Evolutionary conservation across 768 basidiomycete species (phyloP).

Genomic region (Ramaria rubella): DNA sequence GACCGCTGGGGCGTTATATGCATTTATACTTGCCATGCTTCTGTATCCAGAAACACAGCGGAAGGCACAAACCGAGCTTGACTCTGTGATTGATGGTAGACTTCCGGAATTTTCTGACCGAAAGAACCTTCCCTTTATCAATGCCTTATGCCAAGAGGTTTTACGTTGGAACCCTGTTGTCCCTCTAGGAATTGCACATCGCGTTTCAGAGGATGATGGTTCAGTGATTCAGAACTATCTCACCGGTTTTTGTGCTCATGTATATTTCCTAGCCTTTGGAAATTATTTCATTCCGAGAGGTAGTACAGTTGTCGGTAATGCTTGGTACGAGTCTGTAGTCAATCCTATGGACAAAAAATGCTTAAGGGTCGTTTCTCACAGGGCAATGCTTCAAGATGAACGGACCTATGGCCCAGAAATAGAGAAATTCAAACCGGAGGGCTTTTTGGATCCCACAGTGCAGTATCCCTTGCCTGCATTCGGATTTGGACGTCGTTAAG

Average conservation of each 20-base stretch:
- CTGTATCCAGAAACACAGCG: constrained; percentile 12
- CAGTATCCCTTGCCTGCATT: constrained; percentile 1
- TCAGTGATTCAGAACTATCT: too few species aligned
- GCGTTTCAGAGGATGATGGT: neutral
- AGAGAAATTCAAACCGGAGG: constrained; percentile 21
- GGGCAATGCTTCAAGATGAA: constrained; percentile 2
- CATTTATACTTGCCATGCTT: constrained; percentile 18
- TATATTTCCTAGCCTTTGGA: too few species aligned
- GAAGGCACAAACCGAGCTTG: constrained; percentile 13
- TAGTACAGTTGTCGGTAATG: neutral
- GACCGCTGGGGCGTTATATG: constrained; percentile 13
- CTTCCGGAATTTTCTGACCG: constrained; percentile 10
- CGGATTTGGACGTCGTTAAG: constrained; percentile 6
- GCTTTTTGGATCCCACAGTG: constrained; percentile 29
- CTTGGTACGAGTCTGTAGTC: neutral
- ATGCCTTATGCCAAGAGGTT: constrained; percentile 10
- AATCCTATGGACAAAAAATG: neutral
- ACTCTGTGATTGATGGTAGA: constrained; percentile 11
- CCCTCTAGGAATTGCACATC: constrained; percentile 7
- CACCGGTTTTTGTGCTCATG: too few species aligned
- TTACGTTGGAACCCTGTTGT: constrained; percentile 10
- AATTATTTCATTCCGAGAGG: neutral
- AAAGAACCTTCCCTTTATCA: constrained; percentile 9
- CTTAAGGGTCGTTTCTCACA: neutral
- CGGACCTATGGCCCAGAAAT: neutral